Evolutionary conservation across 1,284 basidiomycete genomes (phyloP).

Genomic region (Porogramme epimiltina): DNA sequence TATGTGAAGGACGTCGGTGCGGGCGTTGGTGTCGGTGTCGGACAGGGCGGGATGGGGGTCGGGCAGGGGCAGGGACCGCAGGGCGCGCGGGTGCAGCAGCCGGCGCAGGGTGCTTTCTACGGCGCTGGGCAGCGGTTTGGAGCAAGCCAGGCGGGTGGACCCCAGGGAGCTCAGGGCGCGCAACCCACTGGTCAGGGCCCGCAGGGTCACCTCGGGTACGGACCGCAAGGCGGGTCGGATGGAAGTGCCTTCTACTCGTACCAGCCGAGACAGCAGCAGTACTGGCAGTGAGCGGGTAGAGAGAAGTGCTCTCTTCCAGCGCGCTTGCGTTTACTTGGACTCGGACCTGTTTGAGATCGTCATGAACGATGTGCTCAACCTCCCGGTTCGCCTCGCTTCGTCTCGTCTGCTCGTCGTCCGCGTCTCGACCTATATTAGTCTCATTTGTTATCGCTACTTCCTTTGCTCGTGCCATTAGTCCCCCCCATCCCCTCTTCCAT

Average conservation of each 20-base stretch:
- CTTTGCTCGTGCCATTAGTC: neutral
- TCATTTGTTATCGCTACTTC: neutral
- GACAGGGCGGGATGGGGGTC: conserved; percentile 42
- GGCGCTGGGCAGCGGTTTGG: conserved; percentile 60
- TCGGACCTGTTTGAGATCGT: neutral
- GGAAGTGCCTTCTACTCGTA: conserved; percentile 64
- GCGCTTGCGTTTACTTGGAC: neutral
- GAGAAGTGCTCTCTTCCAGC: no score
- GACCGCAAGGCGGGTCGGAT: conserved; percentile 60
- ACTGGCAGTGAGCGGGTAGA: conserved; percentile 61
- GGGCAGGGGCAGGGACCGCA: conserved; percentile 49
- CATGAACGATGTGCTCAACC: neutral
- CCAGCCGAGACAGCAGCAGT: conserved; percentile 66
- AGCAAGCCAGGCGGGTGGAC: conserved; percentile 45
- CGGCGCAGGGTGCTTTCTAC: conserved; percentile 59
- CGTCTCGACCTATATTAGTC: neutral
- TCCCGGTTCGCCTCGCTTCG: neutral
- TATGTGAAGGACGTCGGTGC: conserved; percentile 67
- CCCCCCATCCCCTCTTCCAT: neutral
- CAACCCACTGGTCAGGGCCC: conserved; percentile 52
- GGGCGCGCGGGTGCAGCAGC: conserved; percentile 49
- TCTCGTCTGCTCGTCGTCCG: neutral
- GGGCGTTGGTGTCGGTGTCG: conserved; percentile 47
- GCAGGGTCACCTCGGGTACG: conserved; percentile 63
- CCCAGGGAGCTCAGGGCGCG: conserved; percentile 45